Percentiles rank a stretch among this genome's conserved stretches.
Evolutionary conservation across 2,329 filamentous ascomycete species (phyloP).

Genomic region (Cladosporium sp.): DNA sequence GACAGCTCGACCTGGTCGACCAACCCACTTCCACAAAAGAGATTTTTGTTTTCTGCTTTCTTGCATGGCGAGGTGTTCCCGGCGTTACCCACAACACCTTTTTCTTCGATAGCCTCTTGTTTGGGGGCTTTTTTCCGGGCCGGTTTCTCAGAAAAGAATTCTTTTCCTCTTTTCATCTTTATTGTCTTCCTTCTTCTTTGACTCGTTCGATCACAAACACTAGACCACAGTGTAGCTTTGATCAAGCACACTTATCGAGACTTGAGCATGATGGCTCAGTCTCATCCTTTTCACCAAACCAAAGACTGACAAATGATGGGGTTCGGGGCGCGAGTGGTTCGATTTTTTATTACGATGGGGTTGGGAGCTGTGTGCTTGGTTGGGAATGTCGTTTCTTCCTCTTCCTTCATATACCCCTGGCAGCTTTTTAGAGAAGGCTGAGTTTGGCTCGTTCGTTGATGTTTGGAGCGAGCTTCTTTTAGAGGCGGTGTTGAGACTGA

Average conservation of each 20-base stretch:
- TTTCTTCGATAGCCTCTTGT: slow-evolving; percentile 24
- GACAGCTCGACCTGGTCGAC: slow-evolving; percentile 18
- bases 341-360: not conserved
- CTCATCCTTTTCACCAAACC: not conserved
- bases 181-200: slow-evolving; percentile 4
- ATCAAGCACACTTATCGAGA: not conserved
- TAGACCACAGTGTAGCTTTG: not conserved
- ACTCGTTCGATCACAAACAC: not conserved
- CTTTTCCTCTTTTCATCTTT: slow-evolving; percentile 13
- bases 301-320: slow-evolving; percentile 5
- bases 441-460: slow-evolving; percentile 5
- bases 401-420: slow-evolving; percentile 13
- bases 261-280: not conserved
- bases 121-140: slow-evolving; percentile 26
- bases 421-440: not conserved
- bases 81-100: slow-evolving; percentile 24
- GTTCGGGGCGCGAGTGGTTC: not conserved
- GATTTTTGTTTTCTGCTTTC: slow-evolving; percentile 25
- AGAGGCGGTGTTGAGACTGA: not conserved
- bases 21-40: slow-evolving; percentile 8
- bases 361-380: slow-evolving; percentile 2
- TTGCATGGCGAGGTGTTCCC: slow-evolving; percentile 38
- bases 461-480: slow-evolving; percentile 1
- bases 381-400: slow-evolving; percentile 1
- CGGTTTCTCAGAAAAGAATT: slow-evolving; percentile 13